These are phyloP conservation scores for Fusarium bulbicola DNA, from an alignment of 2,329 filamentous ascomycete species.

Conservation along the genomic window DNA sequence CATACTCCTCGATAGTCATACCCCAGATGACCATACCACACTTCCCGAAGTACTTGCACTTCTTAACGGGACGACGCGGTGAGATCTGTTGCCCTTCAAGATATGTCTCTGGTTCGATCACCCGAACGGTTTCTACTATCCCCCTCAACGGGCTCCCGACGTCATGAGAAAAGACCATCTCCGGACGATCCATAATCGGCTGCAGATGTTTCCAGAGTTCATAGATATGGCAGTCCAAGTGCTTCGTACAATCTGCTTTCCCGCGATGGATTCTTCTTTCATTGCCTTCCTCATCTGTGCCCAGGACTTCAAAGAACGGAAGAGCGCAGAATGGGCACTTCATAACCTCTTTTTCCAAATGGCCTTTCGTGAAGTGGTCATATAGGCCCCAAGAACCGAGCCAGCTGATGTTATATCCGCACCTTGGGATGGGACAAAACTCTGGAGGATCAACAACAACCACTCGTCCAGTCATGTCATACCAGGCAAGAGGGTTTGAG, in stretches of 20 bases:
- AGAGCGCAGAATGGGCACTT: constrained; percentile 32
- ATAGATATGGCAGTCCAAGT: constrained; percentile 37
- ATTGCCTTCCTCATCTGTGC: not conserved
- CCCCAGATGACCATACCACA: constrained; percentile 12
- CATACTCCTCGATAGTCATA: constrained; percentile 20
- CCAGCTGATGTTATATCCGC: not conserved
- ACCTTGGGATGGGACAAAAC: not conserved
- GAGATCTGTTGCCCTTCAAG: not conserved
- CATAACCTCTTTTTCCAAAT: not conserved
- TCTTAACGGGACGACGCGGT: not conserved
- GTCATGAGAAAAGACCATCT: not conserved
- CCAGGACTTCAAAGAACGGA: not conserved
- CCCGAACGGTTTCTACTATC: not conserved
- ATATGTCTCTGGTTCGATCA: not conserved
- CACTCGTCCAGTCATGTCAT: constrained; percentile 9
- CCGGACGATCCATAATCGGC: not conserved
- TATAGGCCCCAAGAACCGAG: constrained; percentile 16
- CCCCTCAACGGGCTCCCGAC: not conserved
- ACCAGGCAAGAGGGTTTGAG: constrained; percentile 20
- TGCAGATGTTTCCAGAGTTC: constrained; percentile 26
- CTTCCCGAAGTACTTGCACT: constrained; percentile 22
- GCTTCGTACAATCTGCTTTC: constrained; percentile 15
- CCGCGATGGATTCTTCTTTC: not conserved
- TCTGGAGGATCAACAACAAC: constrained; percentile 4
- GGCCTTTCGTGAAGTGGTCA: constrained; percentile 16